A percentile compares a stretch with the other conserved stretches of the same genome.
phyloP scores from a whole-genome alignment of 257 asterid genomes.

The Solanum boliviense region DNA sequence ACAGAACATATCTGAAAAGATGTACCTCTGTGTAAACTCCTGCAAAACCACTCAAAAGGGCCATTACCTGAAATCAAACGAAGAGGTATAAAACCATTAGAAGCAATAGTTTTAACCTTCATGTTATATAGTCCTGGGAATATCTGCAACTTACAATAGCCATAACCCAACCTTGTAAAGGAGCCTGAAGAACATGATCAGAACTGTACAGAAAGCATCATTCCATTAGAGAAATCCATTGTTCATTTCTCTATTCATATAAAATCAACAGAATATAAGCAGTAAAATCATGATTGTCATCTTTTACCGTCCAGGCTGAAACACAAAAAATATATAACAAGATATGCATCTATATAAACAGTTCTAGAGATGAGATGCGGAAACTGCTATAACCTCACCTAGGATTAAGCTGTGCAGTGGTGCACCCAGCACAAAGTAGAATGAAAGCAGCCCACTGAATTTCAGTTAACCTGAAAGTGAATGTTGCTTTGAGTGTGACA shows the following conservation, averaged over 20 bases:
- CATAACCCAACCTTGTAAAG: slow-evolving; percentile 95
- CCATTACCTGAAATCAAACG: slow-evolving; percentile 66
- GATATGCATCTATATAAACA: neutral
- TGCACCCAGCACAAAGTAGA: slow-evolving; percentile 98
- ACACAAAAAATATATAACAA: neutral
- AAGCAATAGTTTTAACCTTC: neutral
- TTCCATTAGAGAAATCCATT: neutral
- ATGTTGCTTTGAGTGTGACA: neutral
- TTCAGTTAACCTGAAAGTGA: slow-evolving; percentile 67
- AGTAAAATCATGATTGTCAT: neutral
- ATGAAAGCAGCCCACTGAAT: slow-evolving; percentile 97
- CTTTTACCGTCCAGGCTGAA: neutral
- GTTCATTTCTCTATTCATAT: neutral
- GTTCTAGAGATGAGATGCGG: neutral
- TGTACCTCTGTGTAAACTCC: slow-evolving; percentile 99
- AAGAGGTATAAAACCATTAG: neutral
- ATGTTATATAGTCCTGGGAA: slow-evolving; percentile 3
- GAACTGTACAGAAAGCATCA: slow-evolving; percentile 53
- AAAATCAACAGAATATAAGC: neutral
- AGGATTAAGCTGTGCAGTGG: slow-evolving; percentile 95
- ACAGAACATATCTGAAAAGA: neutral
- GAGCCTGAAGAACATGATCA: slow-evolving; percentile 84
- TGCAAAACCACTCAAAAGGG: slow-evolving; percentile 99
- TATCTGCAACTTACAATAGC: slow-evolving; percentile 78
- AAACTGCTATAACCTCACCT: slow-evolving; percentile 42